A percentile compares a stretch with the other conserved stretches of the same genome.
Evolutionary conservation across 345 rosid genomes (phyloP).

Genomic region (Eucalyptus regnans): DNA sequence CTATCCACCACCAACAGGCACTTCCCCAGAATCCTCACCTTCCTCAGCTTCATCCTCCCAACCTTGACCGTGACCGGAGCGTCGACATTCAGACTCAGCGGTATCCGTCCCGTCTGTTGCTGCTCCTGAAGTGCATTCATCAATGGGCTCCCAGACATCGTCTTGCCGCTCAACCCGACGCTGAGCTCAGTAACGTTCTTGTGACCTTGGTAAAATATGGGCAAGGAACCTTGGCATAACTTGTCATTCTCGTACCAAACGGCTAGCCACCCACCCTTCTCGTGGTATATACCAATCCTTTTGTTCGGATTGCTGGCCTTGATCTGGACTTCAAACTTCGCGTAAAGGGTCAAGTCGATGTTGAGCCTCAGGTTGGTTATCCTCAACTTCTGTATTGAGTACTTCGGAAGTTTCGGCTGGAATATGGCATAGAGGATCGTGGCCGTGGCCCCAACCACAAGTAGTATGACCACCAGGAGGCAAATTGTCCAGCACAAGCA

Average conservation of each 20-base stretch:
- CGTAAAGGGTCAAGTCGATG: constrained; percentile 39
- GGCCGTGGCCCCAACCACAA: constrained; percentile 16
- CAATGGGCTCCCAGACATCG: constrained; percentile 39
- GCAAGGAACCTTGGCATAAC: constrained; percentile 60
- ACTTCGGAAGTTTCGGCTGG: constrained; percentile 55
- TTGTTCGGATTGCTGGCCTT: constrained; percentile 67
- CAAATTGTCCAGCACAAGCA: constrained; percentile 49
- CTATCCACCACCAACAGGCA: constrained; percentile 67
- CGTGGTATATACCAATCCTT: constrained; percentile 66
- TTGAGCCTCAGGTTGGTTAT: constrained; percentile 56
- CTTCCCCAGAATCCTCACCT: constrained; percentile 51
- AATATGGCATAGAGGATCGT: constrained; percentile 50
- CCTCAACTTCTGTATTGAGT: constrained; percentile 44
- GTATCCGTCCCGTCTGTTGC: constrained; percentile 61
- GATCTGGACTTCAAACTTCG: constrained; percentile 51
- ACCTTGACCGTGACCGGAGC: constrained; percentile 63
- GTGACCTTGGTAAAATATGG: constrained; percentile 73
- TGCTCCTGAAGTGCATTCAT: constrained; percentile 64
- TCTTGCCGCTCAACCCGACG: constrained; percentile 34
- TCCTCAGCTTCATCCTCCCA: constrained; percentile 52
- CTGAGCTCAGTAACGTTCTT: constrained; percentile 48
- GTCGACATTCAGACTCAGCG: constrained; percentile 44
- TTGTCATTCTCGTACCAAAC: constrained; percentile 46
- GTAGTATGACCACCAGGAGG: constrained; percentile 18
- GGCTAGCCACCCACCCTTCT: constrained; percentile 44